Percentiles rank a stretch among this genome's conserved stretches.
phyloP scores from a whole-genome alignment of 805 yeast species.

The Priceomyces melissophilus region DNA sequence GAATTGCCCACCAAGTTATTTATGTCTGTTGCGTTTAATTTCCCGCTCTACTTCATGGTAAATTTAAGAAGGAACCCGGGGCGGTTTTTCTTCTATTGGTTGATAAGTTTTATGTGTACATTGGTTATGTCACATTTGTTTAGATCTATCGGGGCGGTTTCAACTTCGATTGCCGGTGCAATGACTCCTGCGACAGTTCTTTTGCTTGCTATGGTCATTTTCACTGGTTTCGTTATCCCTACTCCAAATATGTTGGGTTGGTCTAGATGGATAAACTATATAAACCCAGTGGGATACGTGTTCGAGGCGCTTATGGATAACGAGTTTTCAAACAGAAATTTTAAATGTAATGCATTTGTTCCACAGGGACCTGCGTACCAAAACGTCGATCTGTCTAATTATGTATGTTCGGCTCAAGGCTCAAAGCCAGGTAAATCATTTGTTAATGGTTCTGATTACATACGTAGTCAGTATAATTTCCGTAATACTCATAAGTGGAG shows the following conservation, averaged over 20 bases:
- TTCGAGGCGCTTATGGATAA: slow-evolving; percentile 60
- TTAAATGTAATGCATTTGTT: slow-evolving; percentile 52
- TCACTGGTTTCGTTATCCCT: slow-evolving; percentile 46
- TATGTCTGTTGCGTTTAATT: slow-evolving; percentile 28
- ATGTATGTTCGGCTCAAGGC: slow-evolving; percentile 61
- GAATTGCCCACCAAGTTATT: slow-evolving; percentile 58
- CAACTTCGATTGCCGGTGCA: slow-evolving; percentile 39
- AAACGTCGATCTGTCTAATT: slow-evolving; percentile 29
- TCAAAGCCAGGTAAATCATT: slow-evolving; percentile 48
- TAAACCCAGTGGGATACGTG: slow-evolving; percentile 41
- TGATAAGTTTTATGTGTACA: slow-evolving; percentile 27
- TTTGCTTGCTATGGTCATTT: slow-evolving; percentile 52
- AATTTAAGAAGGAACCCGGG: slow-evolving; percentile 36
- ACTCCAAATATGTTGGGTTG: slow-evolving; percentile 54
- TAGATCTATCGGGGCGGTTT: slow-evolving; percentile 40
- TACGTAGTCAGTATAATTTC: slow-evolving; percentile 49
- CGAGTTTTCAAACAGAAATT: slow-evolving; percentile 58
- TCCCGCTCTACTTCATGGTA: slow-evolving; percentile 49
- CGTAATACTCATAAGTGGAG: slow-evolving; percentile 68
- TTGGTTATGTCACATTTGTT: slow-evolving; percentile 41
- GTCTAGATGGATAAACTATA: slow-evolving; percentile 53
- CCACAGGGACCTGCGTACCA: slow-evolving; percentile 60
- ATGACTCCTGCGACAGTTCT: slow-evolving; percentile 45
- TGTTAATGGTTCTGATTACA: slow-evolving; percentile 61
- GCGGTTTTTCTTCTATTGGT: slow-evolving; percentile 36